phyloP scores from a whole-genome alignment of 108 stramenopile species.

The Conticribra guillardii region DNA sequence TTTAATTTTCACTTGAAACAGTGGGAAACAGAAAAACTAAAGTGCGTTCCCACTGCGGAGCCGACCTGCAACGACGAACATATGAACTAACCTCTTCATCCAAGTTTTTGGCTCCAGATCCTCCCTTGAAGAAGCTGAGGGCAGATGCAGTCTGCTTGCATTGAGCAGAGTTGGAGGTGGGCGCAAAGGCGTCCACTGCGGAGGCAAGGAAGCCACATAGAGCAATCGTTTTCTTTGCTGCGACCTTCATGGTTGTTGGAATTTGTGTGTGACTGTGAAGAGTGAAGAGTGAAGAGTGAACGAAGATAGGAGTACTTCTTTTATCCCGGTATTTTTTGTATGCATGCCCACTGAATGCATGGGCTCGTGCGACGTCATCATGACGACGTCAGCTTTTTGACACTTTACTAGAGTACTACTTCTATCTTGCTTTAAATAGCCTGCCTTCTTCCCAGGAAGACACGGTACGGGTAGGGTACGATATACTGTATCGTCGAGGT shows the following conservation, averaged over 20 bases:
- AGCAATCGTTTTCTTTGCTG: slow-evolving; percentile 2
- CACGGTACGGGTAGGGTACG: too few species aligned
- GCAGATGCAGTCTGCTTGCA: neutral
- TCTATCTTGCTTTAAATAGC: too few species aligned
- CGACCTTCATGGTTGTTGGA: slow-evolving; percentile 25
- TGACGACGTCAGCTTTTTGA: too few species aligned
- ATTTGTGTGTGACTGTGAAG: too few species aligned
- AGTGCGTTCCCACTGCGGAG: neutral
- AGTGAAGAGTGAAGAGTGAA: too few species aligned
- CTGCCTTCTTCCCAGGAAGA: too few species aligned
- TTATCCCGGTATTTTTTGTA: too few species aligned
- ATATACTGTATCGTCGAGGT: too few species aligned
- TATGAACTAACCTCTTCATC: slow-evolving; percentile 36
- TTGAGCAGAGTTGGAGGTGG: neutral
- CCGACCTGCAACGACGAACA: neutral
- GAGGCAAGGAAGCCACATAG: neutral
- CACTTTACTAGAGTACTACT: too few species aligned
- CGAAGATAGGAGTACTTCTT: too few species aligned
- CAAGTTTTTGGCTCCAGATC: slow-evolving; percentile 46
- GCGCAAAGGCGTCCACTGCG: slow-evolving; percentile 10
- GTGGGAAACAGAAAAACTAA: neutral
- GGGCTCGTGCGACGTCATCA: too few species aligned
- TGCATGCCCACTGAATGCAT: too few species aligned
- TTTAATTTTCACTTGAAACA: neutral
- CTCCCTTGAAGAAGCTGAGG: slow-evolving; percentile 29